Base-by-base conservation (phyloP, 805 yeast species). In the Yarrowia sp. region DNA sequence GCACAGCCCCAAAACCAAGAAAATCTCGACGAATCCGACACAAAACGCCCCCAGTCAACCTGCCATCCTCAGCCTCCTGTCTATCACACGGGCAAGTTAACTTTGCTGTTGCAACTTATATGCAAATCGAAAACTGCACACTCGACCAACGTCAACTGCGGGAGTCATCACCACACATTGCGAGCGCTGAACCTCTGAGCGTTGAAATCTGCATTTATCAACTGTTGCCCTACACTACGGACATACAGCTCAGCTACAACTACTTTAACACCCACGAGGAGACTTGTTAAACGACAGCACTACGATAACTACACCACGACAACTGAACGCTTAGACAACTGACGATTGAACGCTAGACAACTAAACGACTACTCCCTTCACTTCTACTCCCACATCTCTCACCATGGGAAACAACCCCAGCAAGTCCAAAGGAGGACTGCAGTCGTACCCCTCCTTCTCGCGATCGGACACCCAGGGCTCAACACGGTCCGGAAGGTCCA, bases 391-490 rank as follows among this genome's bases (percentile, higher is more conserved):
- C 40, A 38, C 40, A 2, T 10, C 40, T 38, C 12, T 26, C 61
- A 69, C 49, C 45, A 80, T 80, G 82, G 82, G 82, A 43, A 78
- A 80, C 72, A 77, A 73, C 71, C 71, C 73, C 50, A 77, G 81
- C 42, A 78, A 77, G 70, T 65, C 73, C 65, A 76, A 74, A 67
- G 72, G 73, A 71, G 69, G 73, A 68, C 68, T 76, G 70, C 75
- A 76, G 72, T 72, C 80, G 35, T 77, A 76, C 70, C 80, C 80
- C 16, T 74, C 80, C 15, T 78, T 78, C 70, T 72, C 77, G 10
- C 72, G 83, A 46, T 72, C 77, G 22, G 83, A 81, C 71, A 81
- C 83, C 4, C 81, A 79, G 69, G 78, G 78, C 19, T 78, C 82
- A 49, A 73, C 79, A n/a, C 72, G 76, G 63, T 75, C 78, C 32